These are phyloP conservation scores for Epichloe coenophiala DNA, from an alignment of 2,329 filamentous ascomycete genomes.

Conservation along the genomic window DNA sequence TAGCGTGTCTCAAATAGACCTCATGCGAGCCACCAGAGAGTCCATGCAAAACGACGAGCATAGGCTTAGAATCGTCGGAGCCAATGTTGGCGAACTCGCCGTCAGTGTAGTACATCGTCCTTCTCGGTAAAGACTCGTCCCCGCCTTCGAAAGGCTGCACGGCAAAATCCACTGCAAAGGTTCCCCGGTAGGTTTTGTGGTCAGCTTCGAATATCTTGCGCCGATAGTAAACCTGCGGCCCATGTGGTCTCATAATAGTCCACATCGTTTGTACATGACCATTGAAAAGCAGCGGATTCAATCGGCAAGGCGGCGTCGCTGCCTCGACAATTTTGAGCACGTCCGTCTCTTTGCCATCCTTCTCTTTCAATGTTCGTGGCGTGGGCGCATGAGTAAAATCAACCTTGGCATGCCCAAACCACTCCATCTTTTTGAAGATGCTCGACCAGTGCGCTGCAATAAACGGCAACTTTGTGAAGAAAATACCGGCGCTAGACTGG, in stretches of 20 bases:
- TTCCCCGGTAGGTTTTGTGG: constrained; percentile 45
- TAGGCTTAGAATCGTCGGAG: constrained; percentile 65
- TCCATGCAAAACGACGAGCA: constrained; percentile 86
- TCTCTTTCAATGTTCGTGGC: constrained; percentile 43
- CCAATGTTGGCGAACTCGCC: constrained; percentile 52
- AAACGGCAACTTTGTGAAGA: background rate
- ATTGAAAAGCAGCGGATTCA: constrained; percentile 92
- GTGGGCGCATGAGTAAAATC: constrained; percentile 49
- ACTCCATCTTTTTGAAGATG: constrained; percentile 36
- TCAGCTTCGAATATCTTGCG: constrained; percentile 28
- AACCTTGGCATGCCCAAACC: constrained; percentile 53
- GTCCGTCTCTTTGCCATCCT: constrained; percentile 47
- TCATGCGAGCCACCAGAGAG: constrained; percentile 87
- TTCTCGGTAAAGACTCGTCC: constrained; percentile 53
- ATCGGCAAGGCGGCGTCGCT: constrained; percentile 65
- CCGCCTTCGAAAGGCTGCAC: constrained; percentile 38
- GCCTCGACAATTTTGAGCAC: constrained; percentile 58
- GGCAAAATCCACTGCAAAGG: constrained; percentile 83
- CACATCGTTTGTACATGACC: constrained; percentile 85
- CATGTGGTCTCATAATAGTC: constrained; percentile 61
- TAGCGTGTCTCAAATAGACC: constrained; percentile 71
- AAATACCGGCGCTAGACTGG: too few relatives aligned
- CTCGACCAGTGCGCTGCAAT: background rate
- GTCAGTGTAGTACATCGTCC: constrained; percentile 64
- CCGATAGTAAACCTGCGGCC: constrained; percentile 71